Percentiles rank a stretch among this genome's conserved stretches.
phyloP scores from a whole-genome alignment of 306 rosid species.

The Astragalus glycyphyllos region DNA sequence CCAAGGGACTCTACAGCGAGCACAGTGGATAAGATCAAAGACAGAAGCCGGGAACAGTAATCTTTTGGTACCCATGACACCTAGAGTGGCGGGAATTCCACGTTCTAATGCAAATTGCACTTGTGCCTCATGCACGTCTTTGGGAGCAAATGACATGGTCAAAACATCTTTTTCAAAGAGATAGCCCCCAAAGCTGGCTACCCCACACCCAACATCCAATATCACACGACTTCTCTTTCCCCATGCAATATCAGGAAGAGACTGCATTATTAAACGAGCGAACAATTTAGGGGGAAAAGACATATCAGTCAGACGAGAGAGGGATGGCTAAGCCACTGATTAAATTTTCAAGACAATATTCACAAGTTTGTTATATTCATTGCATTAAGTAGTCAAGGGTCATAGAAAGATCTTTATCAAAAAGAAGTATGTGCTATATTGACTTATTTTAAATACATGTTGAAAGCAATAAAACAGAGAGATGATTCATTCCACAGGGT shows the following conservation, averaged over 20 bases:
- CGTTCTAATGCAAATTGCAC: slow-evolving; percentile 91
- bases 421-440: slow-evolving; percentile 5
- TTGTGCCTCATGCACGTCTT: slow-evolving; percentile 93
- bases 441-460: not conserved
- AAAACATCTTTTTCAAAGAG: slow-evolving; percentile 82
- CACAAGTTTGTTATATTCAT: slow-evolving; percentile 7
- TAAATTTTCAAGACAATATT: slow-evolving; percentile 25
- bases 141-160: slow-evolving; percentile 89
- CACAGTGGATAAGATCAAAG: slow-evolving; percentile 88
- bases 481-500: not conserved
- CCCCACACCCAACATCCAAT: slow-evolving; percentile 91
- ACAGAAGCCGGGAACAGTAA: slow-evolving; percentile 78
- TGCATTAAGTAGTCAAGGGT: slow-evolving; percentile 2
- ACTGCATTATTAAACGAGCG: slow-evolving; percentile 49
- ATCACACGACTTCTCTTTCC: slow-evolving; percentile 87
- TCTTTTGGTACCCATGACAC: slow-evolving; percentile 84
- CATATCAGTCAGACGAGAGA: slow-evolving; percentile 16
- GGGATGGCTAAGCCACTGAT: not conserved
- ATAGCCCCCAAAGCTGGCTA: slow-evolving; percentile 90
- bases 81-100: slow-evolving; percentile 85
- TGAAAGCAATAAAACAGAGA: not conserved
- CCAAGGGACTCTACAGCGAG: slow-evolving; percentile 98
- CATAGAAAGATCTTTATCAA: slow-evolving; percentile 16
- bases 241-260: slow-evolving; percentile 77
- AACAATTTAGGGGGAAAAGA: slow-evolving; percentile 15